Percentiles rank a stretch among this genome's conserved stretches.
These are phyloP conservation scores for Pseudozyma sp. DNA, from an alignment of 1,284 basidiomycete species.

Conservation along the genomic window DNA sequence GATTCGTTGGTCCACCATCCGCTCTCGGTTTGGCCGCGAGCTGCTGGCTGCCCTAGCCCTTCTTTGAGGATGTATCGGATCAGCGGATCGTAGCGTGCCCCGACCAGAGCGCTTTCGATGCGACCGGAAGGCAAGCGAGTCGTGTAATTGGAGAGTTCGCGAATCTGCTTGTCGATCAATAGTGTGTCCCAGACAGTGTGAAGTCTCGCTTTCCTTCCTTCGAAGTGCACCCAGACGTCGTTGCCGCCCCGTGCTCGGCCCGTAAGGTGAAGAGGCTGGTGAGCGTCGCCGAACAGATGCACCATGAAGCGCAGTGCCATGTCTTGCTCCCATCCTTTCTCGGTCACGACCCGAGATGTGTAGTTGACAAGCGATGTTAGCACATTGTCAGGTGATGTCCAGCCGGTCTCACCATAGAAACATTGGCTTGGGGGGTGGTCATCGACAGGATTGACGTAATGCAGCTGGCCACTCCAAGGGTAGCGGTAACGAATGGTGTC, in stretches of 20 bases:
- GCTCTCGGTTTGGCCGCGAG: neutral
- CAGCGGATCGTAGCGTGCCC: constrained; percentile 87
- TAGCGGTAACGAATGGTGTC: constrained; percentile 63
- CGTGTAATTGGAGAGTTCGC: constrained; percentile 81
- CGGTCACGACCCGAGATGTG: constrained; percentile 46
- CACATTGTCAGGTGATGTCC: constrained; percentile 72
- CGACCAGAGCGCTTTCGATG: constrained; percentile 80
- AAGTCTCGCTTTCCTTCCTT: constrained; percentile 72
- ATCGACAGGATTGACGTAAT: constrained; percentile 79
- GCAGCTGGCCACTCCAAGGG: constrained; percentile 73
- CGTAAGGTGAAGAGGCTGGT: constrained; percentile 88
- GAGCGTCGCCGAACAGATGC: constrained; percentile 90
- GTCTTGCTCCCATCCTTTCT: constrained; percentile 68
- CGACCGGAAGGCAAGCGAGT: constrained; percentile 75
- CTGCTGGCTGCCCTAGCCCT: constrained; percentile 71
- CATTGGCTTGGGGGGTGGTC: constrained; percentile 84
- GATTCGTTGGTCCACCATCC: constrained; percentile 52
- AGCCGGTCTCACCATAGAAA: constrained; percentile 80
- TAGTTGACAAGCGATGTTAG: constrained; percentile 59
- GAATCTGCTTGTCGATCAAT: constrained; percentile 83
- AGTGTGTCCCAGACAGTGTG: constrained; percentile 87
- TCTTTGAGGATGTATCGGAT: constrained; percentile 87
- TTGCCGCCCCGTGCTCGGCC: constrained; percentile 88
- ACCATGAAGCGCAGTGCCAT: constrained; percentile 86
- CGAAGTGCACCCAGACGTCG: constrained; percentile 70